Evolutionary conservation across 2,329 filamentous ascomycete species (phyloP).

Genomic region (Huntiella moniliformis): DNA sequence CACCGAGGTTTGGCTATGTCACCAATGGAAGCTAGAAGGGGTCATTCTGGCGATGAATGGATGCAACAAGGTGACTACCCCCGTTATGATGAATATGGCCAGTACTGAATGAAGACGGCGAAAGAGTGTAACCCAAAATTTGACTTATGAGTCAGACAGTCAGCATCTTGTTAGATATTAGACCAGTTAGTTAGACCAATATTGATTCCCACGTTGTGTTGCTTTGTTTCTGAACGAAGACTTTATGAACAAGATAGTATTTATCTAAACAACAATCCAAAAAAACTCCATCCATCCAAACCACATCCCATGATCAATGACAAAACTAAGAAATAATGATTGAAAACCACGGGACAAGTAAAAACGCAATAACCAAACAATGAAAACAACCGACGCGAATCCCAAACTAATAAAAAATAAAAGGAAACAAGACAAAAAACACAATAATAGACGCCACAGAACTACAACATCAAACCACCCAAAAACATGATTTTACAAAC

Average conservation of each 20-base stretch:
- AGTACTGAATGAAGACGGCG: background rate
- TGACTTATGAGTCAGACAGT: too few relatives aligned
- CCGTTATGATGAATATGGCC: too few relatives aligned
- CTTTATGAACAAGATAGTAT: background rate
- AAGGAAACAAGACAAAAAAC: background rate
- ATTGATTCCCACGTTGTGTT: too few relatives aligned
- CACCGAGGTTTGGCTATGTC: background rate
- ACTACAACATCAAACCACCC: background rate
- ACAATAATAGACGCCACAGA: background rate
- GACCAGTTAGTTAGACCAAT: too few relatives aligned
- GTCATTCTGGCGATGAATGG: too few relatives aligned
- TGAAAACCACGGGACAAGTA: background rate
- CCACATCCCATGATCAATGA: background rate
- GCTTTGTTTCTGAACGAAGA: too few relatives aligned
- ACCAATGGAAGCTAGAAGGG: background rate
- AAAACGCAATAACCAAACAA: background rate
- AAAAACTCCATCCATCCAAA: too few relatives aligned
- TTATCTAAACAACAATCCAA: background rate
- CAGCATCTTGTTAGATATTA: too few relatives aligned
- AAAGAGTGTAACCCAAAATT: background rate
- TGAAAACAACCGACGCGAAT: background rate
- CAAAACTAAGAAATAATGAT: conserved; percentile 1
- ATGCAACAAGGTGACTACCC: too few relatives aligned
- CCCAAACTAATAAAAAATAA: background rate
- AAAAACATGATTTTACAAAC: background rate